A percentile compares a stretch with the other conserved stretches of the same genome.
These are phyloP conservation scores for Allium cepa DNA, from an alignment of 106 monocot genomes.

Conservation along the genomic window DNA sequence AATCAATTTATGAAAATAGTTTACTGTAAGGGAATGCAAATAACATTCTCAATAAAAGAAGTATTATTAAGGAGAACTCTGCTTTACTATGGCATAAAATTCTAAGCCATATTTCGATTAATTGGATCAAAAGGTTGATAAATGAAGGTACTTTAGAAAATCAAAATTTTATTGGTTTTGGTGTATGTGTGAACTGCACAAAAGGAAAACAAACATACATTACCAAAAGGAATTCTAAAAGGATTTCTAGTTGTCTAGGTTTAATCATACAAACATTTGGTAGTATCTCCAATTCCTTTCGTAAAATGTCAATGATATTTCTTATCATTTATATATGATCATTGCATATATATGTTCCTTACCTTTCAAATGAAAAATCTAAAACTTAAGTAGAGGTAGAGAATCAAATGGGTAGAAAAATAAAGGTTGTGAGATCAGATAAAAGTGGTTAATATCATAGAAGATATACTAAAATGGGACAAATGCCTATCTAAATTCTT, in stretches of 20 bases:
- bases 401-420: slow-evolving; percentile 4
- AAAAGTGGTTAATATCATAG: not conserved
- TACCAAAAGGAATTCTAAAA: not conserved
- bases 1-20: not conserved
- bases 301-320: slow-evolving; percentile 1
- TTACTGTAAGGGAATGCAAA: not conserved
- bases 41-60: not conserved
- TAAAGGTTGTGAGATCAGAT: slow-evolving; percentile 4
- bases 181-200: slow-evolving; percentile 5
- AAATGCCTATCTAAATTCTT: not conserved
- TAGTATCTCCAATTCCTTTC: not conserved
- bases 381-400: slow-evolving; percentile 6
- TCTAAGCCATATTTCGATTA: not conserved
- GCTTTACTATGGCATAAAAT: not conserved
- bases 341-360: slow-evolving; percentile 4
- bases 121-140: slow-evolving; percentile 1
- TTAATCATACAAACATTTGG: slow-evolving; percentile 6
- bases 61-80: not conserved
- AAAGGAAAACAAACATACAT: slow-evolving; percentile 2
- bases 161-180: slow-evolving; percentile 1
- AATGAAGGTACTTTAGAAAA: not conserved
- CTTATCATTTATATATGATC: slow-evolving; percentile 4
- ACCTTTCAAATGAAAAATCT: not conserved
- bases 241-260: not conserved
- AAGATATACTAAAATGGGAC: not conserved